Percentiles rank a stretch among this genome's conserved stretches.
These are phyloP conservation scores for Ceratobasidium sp. DNA, from an alignment of 1,284 basidiomycete genomes.

Conservation along the genomic window DNA sequence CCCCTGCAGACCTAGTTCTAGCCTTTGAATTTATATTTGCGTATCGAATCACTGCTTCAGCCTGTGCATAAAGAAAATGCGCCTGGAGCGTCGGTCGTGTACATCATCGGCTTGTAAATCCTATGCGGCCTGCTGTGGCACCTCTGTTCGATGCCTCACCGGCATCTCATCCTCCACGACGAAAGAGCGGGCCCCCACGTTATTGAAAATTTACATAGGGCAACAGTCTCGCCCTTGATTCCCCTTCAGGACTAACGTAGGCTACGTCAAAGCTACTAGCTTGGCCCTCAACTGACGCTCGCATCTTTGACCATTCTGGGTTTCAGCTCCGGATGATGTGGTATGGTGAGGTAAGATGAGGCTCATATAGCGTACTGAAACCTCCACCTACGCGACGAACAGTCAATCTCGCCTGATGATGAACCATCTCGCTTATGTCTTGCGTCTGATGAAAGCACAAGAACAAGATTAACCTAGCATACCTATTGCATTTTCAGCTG, in stretches of 20 bases:
- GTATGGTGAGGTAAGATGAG: not conserved
- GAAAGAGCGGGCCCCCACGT: slow-evolving; percentile 15
- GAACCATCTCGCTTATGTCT: slow-evolving; percentile 1
- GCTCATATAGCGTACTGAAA: not conserved
- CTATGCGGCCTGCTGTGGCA: not conserved
- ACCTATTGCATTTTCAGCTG: slow-evolving; percentile 6
- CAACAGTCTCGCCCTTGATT: slow-evolving; percentile 20
- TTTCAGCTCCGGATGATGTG: slow-evolving; percentile 3
- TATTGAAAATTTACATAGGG: not conserved
- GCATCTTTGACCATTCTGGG: slow-evolving; percentile 10
- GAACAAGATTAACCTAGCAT: not conserved
- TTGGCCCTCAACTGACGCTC: slow-evolving; percentile 9
- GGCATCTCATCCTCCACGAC: slow-evolving; percentile 16
- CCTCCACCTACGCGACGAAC: not conserved
- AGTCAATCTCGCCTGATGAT: slow-evolving; percentile 13
- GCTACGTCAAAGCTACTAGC: not conserved
- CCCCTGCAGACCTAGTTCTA: not conserved
- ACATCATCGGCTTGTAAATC: slow-evolving; percentile 6
- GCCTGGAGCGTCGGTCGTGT: not conserved
- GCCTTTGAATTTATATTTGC: not conserved
- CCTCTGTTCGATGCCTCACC: not conserved
- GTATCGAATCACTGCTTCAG: not conserved
- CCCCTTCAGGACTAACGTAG: not conserved
- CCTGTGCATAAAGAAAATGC: not conserved
- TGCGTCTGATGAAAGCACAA: not conserved